Evolutionary conservation across 1,139 yeast species (phyloP), one percentile per base, ranked within the genome.

Genomic region (Candida labiduridarum): DNA sequence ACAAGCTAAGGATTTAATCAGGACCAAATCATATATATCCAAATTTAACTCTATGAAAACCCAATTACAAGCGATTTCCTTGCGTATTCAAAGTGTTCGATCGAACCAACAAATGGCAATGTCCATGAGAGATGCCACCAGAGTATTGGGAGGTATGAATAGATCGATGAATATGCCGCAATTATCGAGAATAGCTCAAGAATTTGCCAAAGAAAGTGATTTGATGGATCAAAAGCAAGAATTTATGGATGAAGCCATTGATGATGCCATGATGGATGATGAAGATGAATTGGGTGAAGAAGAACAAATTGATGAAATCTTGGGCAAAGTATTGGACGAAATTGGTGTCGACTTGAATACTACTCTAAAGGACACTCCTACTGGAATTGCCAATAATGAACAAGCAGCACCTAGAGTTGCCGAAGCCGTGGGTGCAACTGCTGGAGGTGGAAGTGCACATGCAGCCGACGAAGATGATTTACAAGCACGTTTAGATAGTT

Each of bases 141-240:
- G 85, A 48, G 74, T 94, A 48, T 74, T 94, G 51, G 85, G 87
- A 43, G 86, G 96, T 7, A 89, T 94, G 96, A 94, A 94, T 68
- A 75, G 85, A 61, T 84, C 85, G 52, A 88, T 92, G 95, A 94
- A 94, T 63, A 71, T 94, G 57, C 97, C 97, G 1, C 96, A 90
- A 58, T 73, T 94, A 56, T 87, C 90, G 51, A 80, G 87, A 56
- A 94, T 95, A 38, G 92, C 97, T 2, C 94, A 90, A 85, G 98
- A 95, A 62, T 94, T 94, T 69, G 96, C 95, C 60, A 84, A 83
- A 62, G 96, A 94, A 65, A 90, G 89, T 68, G 99, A 94, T 65
- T 74, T 95, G 64, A 94, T 94, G 98, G 98, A 94, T 67, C 99
- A 94, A 71, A 87, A 96, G 62, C 98, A 94, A 67, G 99, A 95